These are phyloP conservation scores for Suillus sp. DNA, from an alignment of 768 basidiomycete genomes.

Conservation along the genomic window DNA sequence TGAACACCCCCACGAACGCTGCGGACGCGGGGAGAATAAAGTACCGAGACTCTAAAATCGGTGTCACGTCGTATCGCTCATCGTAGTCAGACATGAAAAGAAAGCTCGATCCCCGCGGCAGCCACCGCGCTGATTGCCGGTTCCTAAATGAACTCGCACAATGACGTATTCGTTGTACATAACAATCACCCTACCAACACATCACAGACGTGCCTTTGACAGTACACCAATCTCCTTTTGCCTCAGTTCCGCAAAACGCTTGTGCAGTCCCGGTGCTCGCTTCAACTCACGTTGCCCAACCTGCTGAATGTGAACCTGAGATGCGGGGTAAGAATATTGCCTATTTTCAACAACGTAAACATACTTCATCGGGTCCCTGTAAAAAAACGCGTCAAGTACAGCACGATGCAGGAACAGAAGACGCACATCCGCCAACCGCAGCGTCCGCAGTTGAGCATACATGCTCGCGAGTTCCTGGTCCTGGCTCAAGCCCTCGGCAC, in stretches of 20 bases:
- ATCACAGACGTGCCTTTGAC: conserved; percentile 56
- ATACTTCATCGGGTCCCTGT: conserved; percentile 79
- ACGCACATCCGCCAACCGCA: conserved; percentile 84
- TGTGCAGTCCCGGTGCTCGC: conserved; percentile 63
- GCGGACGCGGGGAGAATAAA: conserved; percentile 64
- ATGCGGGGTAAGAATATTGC: conserved; percentile 10
- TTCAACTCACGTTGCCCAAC: conserved; percentile 88
- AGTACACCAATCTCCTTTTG: conserved; percentile 64
- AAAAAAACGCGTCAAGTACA: conserved; percentile 15
- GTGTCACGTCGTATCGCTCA: conserved; percentile 31
- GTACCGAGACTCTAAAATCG: conserved; percentile 47
- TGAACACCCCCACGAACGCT: conserved; percentile 59
- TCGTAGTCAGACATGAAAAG: conserved; percentile 21
- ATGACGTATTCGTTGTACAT: conserved; percentile 3
- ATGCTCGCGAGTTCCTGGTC: conserved; percentile 79
- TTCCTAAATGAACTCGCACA: background rate
- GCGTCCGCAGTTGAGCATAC: conserved; percentile 82
- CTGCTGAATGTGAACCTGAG: conserved; percentile 91
- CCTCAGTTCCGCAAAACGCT: conserved; percentile 55
- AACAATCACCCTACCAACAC: too few species aligned
- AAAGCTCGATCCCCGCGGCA: background rate
- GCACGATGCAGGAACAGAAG: conserved; percentile 3
- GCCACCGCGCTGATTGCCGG: background rate
- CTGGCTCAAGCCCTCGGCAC: conserved; percentile 94
- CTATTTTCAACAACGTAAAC: conserved; percentile 23